Evolutionary conservation across 2,329 filamentous ascomycete species (phyloP).

Genomic region (Sporothrix globosa): DNA sequence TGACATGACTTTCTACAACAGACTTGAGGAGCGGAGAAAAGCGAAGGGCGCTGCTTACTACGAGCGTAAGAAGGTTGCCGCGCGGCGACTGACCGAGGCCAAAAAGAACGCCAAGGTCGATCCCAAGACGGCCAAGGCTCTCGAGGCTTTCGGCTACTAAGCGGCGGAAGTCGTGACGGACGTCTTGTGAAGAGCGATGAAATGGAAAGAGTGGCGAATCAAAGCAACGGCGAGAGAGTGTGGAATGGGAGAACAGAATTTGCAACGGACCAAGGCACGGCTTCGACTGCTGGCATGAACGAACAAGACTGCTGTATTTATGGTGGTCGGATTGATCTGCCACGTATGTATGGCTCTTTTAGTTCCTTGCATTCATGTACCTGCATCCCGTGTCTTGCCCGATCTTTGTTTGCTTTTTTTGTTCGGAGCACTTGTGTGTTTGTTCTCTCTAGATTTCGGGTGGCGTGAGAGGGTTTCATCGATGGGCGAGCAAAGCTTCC

Average conservation of each 20-base stretch:
- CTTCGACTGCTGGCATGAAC: neutral
- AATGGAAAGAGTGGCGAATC: constrained; percentile 11
- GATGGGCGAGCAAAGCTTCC: constrained; percentile 32
- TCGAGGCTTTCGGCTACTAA: constrained; percentile 92
- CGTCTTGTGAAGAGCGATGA: neutral
- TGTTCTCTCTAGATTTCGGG: constrained; percentile 32
- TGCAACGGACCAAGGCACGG: neutral
- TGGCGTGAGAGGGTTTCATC: constrained; percentile 26
- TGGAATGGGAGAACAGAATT: neutral
- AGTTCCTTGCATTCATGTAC: neutral
- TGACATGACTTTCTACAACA: constrained; percentile 46
- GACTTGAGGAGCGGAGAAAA: constrained; percentile 99
- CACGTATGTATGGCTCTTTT: neutral
- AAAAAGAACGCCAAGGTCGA: constrained; percentile 90
- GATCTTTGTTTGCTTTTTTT: constrained; percentile 24
- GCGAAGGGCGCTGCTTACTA: constrained; percentile 99
- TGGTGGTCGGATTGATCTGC: neutral
- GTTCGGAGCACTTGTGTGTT: constrained; percentile 31
- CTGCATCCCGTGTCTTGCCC: neutral
- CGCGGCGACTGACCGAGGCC: constrained; percentile 86
- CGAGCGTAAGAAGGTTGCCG: constrained; percentile 98
- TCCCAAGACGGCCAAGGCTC: constrained; percentile 82
- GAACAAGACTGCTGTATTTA: constrained; percentile 19
- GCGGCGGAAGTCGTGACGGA: constrained; percentile 27
- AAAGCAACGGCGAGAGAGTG: constrained; percentile 25